phyloP scores from a whole-genome alignment of 352 stramenopile species.

The Phytophthora sansomeana region DNA sequence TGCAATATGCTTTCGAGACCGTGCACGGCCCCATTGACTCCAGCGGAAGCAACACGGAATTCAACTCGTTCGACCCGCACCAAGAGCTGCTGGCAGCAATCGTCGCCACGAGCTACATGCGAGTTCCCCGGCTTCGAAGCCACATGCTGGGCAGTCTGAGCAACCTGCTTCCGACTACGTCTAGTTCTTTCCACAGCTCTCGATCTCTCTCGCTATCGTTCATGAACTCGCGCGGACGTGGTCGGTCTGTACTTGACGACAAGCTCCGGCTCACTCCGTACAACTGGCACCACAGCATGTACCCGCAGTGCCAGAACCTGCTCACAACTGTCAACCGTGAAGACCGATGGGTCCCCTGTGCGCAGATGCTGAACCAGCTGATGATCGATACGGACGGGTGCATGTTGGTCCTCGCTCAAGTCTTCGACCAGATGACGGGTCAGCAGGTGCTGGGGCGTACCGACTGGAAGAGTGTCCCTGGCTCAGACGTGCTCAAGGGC shows the following conservation, averaged over 20 bases:
- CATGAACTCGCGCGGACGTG: constrained; percentile 36
- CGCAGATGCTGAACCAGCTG: constrained; percentile 42
- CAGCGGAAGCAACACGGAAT: constrained; percentile 22
- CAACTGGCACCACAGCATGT: constrained; percentile 61
- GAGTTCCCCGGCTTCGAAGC: constrained; percentile 59
- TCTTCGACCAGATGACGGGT: constrained; percentile 65
- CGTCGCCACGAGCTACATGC: constrained; percentile 60
- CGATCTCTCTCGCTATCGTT: constrained; percentile 34
- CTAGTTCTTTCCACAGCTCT: constrained; percentile 23
- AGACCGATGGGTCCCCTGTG: constrained; percentile 49
- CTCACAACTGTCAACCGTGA: constrained; percentile 54
- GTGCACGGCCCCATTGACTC: constrained; percentile 31
- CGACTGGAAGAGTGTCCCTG: constrained; percentile 75
- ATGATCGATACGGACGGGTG: constrained; percentile 46
- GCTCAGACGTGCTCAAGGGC: constrained; percentile 52
- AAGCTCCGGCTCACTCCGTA: constrained; percentile 60
- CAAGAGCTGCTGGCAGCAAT: constrained; percentile 53
- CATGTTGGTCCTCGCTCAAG: constrained; percentile 56
- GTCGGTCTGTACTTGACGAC: constrained; percentile 48
- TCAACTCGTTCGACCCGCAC: constrained; percentile 37
- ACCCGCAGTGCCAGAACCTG: constrained; percentile 57
- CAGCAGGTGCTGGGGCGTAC: constrained; percentile 50
- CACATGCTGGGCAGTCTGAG: constrained; percentile 58
- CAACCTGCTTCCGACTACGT: constrained; percentile 30
- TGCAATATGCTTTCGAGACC: constrained; percentile 60